Conservation (phyloP, 2,329 filamentous ascomycete genomes). For the Clarireedia hainanense region DNA sequence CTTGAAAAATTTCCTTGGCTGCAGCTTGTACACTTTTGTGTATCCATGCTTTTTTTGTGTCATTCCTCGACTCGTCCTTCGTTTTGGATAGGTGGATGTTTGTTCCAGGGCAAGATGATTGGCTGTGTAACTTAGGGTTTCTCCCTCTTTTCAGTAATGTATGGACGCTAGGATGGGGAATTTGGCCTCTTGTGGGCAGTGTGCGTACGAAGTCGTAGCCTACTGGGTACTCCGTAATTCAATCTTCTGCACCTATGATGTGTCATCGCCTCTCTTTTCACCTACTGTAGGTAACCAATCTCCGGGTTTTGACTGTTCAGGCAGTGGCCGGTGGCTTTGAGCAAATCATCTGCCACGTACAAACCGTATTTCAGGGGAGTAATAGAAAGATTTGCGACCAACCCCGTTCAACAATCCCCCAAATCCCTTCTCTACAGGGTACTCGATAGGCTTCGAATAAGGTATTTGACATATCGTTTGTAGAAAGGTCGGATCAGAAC, state of each 20-base stretch:
- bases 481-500: too few species aligned
- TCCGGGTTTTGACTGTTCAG: background rate
- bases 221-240: background rate
- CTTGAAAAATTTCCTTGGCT: background rate
- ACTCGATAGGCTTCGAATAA: too few species aligned
- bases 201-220: background rate
- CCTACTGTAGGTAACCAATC: background rate
- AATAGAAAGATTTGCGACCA: background rate
- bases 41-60: background rate
- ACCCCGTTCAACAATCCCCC: too few species aligned
- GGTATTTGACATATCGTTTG: too few species aligned
- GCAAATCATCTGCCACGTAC: background rate
- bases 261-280: background rate
- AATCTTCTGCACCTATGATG: conserved; percentile 1
- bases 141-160: background rate
- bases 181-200: background rate
- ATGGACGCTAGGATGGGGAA: background rate
- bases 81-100: background rate
- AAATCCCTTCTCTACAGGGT: too few species aligned
- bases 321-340: background rate
- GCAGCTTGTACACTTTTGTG: background rate
- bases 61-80: background rate
- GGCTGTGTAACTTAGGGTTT: background rate
- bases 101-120: background rate
- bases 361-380: background rate